Evolutionary conservation across 352 stramenopile species (phyloP).

Genomic region (Phytophthora cajani): DNA sequence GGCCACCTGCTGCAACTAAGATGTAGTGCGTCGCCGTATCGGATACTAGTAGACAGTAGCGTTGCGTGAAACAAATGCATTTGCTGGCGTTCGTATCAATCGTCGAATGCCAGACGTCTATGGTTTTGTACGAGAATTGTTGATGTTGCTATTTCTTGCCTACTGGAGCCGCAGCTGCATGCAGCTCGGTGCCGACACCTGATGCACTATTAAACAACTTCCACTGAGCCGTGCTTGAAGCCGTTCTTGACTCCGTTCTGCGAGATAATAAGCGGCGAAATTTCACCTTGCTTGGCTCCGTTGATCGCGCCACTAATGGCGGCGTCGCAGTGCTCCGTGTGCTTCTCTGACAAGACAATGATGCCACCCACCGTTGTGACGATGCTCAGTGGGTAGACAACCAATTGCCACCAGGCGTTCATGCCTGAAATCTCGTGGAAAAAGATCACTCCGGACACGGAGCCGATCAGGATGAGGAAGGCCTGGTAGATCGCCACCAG

Average conservation of each 20-base stretch:
- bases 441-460: constrained; percentile 87
- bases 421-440: constrained; percentile 88
- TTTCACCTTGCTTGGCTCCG: constrained; percentile 49
- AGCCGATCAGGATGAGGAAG: constrained; percentile 87
- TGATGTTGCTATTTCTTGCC: constrained; percentile 19
- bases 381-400: constrained; percentile 82
- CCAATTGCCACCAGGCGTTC: constrained; percentile 81
- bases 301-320: constrained; percentile 39
- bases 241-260: constrained; percentile 35
- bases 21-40: not conserved
- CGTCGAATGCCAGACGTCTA: constrained; percentile 19
- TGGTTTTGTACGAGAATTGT: constrained; percentile 21
- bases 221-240: constrained; percentile 49
- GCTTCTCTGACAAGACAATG: constrained; percentile 84
- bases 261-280: constrained; percentile 52
- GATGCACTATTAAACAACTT: constrained; percentile 33
- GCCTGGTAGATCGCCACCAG: constrained; percentile 87
- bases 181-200: constrained; percentile 7
- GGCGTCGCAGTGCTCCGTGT: constrained; percentile 61
- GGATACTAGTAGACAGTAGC: constrained; percentile 17
- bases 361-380: constrained; percentile 80
- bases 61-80: constrained; percentile 28
- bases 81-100: constrained; percentile 19
- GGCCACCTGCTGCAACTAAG: constrained; percentile 62
- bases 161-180: constrained; percentile 12